Percentiles rank a stretch among this genome's conserved stretches.
Evolutionary conservation across 768 basidiomycete species (phyloP).

Genomic region (Auricularia sp.): DNA sequence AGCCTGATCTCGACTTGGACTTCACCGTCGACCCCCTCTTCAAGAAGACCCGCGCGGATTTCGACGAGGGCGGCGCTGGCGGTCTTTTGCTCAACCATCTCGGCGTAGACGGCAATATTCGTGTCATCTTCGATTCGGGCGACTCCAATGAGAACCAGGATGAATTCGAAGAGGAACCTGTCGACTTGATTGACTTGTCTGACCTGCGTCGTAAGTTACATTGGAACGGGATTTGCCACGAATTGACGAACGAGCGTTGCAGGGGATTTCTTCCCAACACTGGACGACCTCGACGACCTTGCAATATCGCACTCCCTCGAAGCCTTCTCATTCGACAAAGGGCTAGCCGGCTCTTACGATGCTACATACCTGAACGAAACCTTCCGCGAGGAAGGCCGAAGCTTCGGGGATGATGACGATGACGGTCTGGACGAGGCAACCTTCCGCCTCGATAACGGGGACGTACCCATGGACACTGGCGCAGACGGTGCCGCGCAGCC

Average conservation of each 20-base stretch:
- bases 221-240: slow-evolving; percentile 14
- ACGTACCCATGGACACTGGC: slow-evolving; percentile 13
- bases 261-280: slow-evolving; percentile 58
- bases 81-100: slow-evolving; percentile 97
- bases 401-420: slow-evolving; percentile 26
- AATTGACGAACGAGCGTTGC: slow-evolving; percentile 23
- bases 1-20: slow-evolving; percentile 68
- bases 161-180: slow-evolving; percentile 49
- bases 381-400: slow-evolving; percentile 17
- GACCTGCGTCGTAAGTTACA: slow-evolving; percentile 36
- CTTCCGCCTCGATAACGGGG: slow-evolving; percentile 30
- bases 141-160: slow-evolving; percentile 74
- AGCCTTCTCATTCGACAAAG: slow-evolving; percentile 73
- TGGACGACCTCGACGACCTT: slow-evolving; percentile 50
- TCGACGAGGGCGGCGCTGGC: slow-evolving; percentile 95
- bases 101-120: slow-evolving; percentile 68
- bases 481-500: slow-evolving; percentile 7
- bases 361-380: slow-evolving; percentile 48
- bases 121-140: slow-evolving; percentile 93
- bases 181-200: slow-evolving; percentile 55
- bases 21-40: slow-evolving; percentile 95
- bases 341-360: slow-evolving; percentile 52
- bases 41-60: slow-evolving; percentile 95
- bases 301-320: slow-evolving; percentile 75
- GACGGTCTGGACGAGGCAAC: slow-evolving; percentile 24